Evolutionary conservation across 192 early-diverging fungal genomes (phyloP).

Genomic region (Coemansia sp.): DNA sequence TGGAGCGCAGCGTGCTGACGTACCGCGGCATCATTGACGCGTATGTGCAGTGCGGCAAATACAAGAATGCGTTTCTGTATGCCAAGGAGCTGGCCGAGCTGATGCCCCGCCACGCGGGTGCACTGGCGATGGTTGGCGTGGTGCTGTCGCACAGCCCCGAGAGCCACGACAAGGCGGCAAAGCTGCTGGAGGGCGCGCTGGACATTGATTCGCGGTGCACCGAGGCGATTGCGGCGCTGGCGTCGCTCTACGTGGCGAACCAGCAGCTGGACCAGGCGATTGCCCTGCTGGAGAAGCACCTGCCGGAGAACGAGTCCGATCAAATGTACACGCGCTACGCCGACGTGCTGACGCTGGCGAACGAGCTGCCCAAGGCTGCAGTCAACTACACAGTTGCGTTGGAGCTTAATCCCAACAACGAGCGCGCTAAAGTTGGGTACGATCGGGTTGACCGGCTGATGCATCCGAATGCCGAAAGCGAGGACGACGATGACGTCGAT

Average conservation of each 20-base stretch:
- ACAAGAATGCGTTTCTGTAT: slow-evolving; percentile 43
- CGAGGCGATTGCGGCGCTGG: slow-evolving; percentile 33
- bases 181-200: slow-evolving; percentile 29
- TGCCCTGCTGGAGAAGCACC: slow-evolving; percentile 21
- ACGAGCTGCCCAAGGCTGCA: slow-evolving; percentile 37
- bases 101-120: slow-evolving; percentile 28
- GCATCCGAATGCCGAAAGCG: slow-evolving; percentile 19
- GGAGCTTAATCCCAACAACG: slow-evolving; percentile 28
- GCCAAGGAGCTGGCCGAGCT: slow-evolving; percentile 41
- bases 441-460: slow-evolving; percentile 46
- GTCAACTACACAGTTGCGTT: slow-evolving; percentile 39
- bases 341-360: slow-evolving; percentile 47
- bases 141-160: slow-evolving; percentile 48
- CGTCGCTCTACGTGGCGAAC: slow-evolving; percentile 34
- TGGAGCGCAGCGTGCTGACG: slow-evolving; percentile 16
- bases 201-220: slow-evolving; percentile 15
- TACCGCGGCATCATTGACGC: slow-evolving; percentile 23
- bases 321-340: slow-evolving; percentile 46
- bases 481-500: slow-evolving; percentile 2
- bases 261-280: slow-evolving; percentile 10
- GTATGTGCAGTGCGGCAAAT: slow-evolving; percentile 18
- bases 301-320: slow-evolving; percentile 38
- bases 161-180: slow-evolving; percentile 29
- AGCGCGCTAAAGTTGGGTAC: slow-evolving; percentile 25
- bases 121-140: slow-evolving; percentile 34